Evolutionary conservation across 176 grass and related monocot species (phyloP), one percentile per base, ranked within the genome.

Genomic region (Cenchrus purpureus): DNA sequence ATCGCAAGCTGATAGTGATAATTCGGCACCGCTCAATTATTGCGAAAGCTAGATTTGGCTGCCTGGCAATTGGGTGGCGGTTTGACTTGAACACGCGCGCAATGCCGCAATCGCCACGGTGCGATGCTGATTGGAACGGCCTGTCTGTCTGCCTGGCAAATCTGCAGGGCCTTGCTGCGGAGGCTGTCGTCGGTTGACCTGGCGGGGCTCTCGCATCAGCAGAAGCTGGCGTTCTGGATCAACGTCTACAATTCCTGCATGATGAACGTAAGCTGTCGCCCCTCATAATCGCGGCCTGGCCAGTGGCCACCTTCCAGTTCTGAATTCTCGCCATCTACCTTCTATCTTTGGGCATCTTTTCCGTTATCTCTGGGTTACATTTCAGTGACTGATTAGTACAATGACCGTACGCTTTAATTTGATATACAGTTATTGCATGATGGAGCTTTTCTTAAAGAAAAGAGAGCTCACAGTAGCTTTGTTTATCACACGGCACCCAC

Each of bases 141-240:
- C 70, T 81, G 65, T 19, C 59, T 68, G 55, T 43, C 32, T 2
- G 69, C 10, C 74, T 91, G 83, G 73, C 49, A 76, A 86, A 84
- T 74, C 81, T 89, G 87, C 86, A 97, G 97, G 88, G 80, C 81
- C 43, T 86, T 99, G 78, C 75, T 97, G 10, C 80, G 79, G 78
- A 92, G 87, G 76, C 86, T 97, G 6, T 43, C 91, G n/a, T 61
- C 84, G 79, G 91, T 92, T 84, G 88, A 92, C 78, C 82, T 91
- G 56, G 75, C 62, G 84, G 84, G 82, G 66, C 90, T 99, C 81
- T 89, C 91, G 20, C 97, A 99, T 75, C 94, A 89, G 83, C 94
- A 99, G 81, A 99, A 94, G 84, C 84, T 99, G 80, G 97, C 97
- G 67, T 99, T 99, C 87, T 99, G 97, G 97, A 97, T 99, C 88